Percentiles rank a stretch among this genome's conserved stretches.
phyloP scores from a whole-genome alignment of 805 yeast species.

The Metschnikowia baotianmanensis region DNA sequence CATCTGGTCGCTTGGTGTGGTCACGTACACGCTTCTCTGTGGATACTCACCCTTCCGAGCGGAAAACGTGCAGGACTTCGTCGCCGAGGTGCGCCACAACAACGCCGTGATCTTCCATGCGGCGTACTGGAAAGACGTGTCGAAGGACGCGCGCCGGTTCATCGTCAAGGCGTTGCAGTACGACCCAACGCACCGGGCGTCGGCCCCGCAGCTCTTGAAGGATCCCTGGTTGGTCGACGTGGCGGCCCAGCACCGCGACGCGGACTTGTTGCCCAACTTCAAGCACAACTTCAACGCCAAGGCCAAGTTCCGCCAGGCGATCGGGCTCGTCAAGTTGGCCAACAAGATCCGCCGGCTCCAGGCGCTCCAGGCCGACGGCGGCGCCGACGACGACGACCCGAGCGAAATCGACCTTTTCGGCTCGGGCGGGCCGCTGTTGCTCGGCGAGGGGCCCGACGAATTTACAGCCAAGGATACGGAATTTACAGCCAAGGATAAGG shows the following conservation, averaged over 20 bases:
- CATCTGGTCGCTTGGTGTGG: constrained; percentile 93
- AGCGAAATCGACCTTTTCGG: constrained; percentile 44
- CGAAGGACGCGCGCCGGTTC: constrained; percentile 77
- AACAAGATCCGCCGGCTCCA: constrained; percentile 75
- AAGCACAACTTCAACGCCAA: constrained; percentile 82
- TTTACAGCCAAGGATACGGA: too few species aligned
- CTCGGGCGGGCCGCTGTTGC: too few species aligned
- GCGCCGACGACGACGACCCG: constrained; percentile 56
- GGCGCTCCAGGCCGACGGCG: constrained; percentile 55
- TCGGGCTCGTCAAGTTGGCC: constrained; percentile 77
- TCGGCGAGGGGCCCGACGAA: too few species aligned
- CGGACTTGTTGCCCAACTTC: constrained; percentile 79
- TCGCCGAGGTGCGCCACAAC: constrained; percentile 70
- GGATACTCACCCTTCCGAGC: constrained; percentile 93
- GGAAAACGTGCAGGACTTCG: constrained; percentile 76
- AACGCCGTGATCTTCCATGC: constrained; percentile 83
- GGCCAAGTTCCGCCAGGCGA: constrained; percentile 78
- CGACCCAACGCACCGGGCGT: constrained; percentile 66
- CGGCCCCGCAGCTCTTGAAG: constrained; percentile 58
- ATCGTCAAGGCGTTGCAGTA: constrained; percentile 68
- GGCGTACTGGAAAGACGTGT: constrained; percentile 81
- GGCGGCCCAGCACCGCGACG: constrained; percentile 44
- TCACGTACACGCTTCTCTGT: constrained; percentile 82
- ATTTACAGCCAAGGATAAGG: not conserved
- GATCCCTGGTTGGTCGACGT: constrained; percentile 72